Conservation (phyloP, 225 moss, liverwort and hornwort genomes). For the Pseudoscleropodium purum region DNA sequence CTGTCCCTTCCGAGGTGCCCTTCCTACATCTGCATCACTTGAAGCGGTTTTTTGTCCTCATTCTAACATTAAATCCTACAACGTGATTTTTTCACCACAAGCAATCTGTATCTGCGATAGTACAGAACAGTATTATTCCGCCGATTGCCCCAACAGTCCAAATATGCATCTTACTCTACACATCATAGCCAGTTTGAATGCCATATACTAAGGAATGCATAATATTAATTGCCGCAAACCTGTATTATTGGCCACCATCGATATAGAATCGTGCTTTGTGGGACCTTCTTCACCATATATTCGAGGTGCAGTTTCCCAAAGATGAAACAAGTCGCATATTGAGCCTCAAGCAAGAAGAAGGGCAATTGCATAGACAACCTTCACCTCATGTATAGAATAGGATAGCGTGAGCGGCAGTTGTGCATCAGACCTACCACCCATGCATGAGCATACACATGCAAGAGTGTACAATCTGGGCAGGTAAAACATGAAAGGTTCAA, state of each 20-base stretch:
- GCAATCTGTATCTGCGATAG: background rate
- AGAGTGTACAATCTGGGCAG: background rate
- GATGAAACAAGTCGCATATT: background rate
- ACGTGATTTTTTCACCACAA: background rate
- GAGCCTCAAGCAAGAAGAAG: background rate
- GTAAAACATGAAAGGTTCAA: background rate
- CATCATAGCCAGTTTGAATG: background rate
- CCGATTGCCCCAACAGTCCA: background rate
- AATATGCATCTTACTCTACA: background rate
- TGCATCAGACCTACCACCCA: background rate
- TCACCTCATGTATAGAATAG: background rate
- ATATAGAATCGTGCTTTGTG: background rate
- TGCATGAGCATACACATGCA: background rate
- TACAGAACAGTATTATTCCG: background rate
- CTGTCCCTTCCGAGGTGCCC: background rate
- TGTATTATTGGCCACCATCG: background rate
- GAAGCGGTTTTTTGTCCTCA: background rate
- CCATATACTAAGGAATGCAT: background rate
- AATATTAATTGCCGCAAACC: background rate
- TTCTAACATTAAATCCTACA: background rate
- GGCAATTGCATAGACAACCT: background rate
- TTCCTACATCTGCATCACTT: background rate
- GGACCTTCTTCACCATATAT: background rate
- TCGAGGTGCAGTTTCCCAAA: background rate
- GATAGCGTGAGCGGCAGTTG: background rate